Evolutionary conservation across 495 filamentous ascomycete genomes (phyloP).

Genomic region (Darksidea phi): DNA sequence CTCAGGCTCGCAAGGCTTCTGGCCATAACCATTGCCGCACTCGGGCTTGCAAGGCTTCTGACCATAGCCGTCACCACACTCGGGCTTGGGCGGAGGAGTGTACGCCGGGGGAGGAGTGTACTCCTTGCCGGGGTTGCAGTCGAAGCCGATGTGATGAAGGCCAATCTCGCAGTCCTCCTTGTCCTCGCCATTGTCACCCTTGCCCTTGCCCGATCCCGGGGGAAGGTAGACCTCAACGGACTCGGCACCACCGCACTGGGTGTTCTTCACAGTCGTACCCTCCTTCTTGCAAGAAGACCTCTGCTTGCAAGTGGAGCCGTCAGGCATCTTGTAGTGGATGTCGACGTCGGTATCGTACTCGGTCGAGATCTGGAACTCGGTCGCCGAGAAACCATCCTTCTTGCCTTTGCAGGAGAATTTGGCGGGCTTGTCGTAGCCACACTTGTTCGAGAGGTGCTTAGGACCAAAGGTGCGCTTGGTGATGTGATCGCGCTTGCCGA

Average conservation of each 20-base stretch:
- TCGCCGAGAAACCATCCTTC: constrained; percentile 70
- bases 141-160: constrained; percentile 75
- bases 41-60: background rate
- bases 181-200: constrained; percentile 46
- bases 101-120: constrained; percentile 31
- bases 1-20: background rate
- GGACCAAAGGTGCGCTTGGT: constrained; percentile 48
- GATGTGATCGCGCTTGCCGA: constrained; percentile 48
- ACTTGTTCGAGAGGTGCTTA: constrained; percentile 66
- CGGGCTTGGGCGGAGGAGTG: background rate
- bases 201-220: constrained; percentile 41
- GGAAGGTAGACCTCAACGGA: constrained; percentile 69
- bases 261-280: constrained; percentile 70
- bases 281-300: constrained; percentile 60
- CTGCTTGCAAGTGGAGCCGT: constrained; percentile 75
- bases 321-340: constrained; percentile 80
- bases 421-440: constrained; percentile 46
- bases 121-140: constrained; percentile 60
- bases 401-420: constrained; percentile 57
- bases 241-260: constrained; percentile 87
- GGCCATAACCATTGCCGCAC: background rate
- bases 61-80: constrained; percentile 1
- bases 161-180: constrained; percentile 60
- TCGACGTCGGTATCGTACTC: constrained; percentile 70
- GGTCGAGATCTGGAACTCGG: constrained; percentile 65